Evolutionary conservation across 805 yeast species (phyloP), one percentile per base, ranked within the genome.

Genomic region (Candida caryicola): DNA sequence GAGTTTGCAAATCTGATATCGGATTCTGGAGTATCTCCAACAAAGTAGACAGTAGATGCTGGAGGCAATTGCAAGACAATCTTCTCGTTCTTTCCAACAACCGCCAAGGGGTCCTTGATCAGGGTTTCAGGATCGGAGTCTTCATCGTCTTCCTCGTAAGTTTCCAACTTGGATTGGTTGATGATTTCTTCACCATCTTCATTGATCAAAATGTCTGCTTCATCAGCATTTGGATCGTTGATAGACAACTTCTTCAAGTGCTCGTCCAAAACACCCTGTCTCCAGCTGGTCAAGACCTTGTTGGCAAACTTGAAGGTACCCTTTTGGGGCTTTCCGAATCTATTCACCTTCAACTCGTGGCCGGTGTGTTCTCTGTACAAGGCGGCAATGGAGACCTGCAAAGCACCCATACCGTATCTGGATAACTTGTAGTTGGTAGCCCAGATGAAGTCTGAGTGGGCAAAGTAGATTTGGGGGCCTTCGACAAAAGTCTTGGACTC

Each of bases 331-430:
- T 88, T 88, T 55, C 96, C 96, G 54, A 85, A 88, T 55, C 95
- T 71, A 36, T 84, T 85, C 32, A 85, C 90, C 54, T 80, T 78
- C 50, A 88, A 71, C 50, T 85, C 90, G 47, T 73, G 74, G 41
- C 95, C 95, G 2, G 96, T 86, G 54, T 83, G 88, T 52, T 86
- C 95, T 57, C 81, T 76, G 64, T 80, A 88, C 41, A 88, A 69
- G 0, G 95, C 93, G 39, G 90, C 89, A 54, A 87, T 80, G 15
- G 95, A 83, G 28, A 85, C 89, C 60, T 87, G 95, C 47, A 88
- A 71, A 3, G 96, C 96, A 43, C 96, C 96, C 95, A 88, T 89
- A 44, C 96, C 96, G 57, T 88, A 86, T 57, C 96, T 73, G 13
- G 88, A 79, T 45, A 85, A 69, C 50, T 77, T 78, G 57, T 85